Percentiles rank a stretch among this genome's conserved stretches.
Evolutionary conservation across 805 yeast genomes (phyloP).

Genomic region (Nakazawaea holstii): DNA sequence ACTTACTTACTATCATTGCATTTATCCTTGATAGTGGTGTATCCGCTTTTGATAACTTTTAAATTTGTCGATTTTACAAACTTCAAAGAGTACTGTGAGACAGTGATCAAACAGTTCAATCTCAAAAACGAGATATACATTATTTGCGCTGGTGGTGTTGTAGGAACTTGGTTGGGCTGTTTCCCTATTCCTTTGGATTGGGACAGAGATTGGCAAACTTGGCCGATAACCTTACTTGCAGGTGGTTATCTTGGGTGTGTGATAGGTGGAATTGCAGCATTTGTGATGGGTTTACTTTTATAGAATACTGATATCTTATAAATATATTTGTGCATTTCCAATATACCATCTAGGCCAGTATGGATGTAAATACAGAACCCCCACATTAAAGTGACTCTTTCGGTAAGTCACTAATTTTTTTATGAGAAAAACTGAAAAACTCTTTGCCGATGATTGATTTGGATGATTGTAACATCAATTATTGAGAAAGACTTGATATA

Average conservation of each 20-base stretch:
- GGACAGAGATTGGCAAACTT: slow-evolving; percentile 96
- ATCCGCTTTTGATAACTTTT: slow-evolving; percentile 56
- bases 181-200: slow-evolving; percentile 93
- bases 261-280: slow-evolving; percentile 14
- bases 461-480: no score
- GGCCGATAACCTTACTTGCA: slow-evolving; percentile 84
- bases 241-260: slow-evolving; percentile 77
- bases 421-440: no score
- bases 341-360: no score
- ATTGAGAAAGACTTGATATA: no score
- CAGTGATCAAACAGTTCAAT: slow-evolving; percentile 37
- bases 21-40: slow-evolving; percentile 51
- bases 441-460: no score
- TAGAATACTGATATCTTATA: not conserved
- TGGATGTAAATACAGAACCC: not conserved
- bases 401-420: no score
- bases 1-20: slow-evolving; percentile 62
- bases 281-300: slow-evolving; percentile 28
- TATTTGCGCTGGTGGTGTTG: slow-evolving; percentile 33
- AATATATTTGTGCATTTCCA: no score
- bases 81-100: slow-evolving; percentile 21
- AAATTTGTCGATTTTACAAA: slow-evolving; percentile 30
- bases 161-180: slow-evolving; percentile 92
- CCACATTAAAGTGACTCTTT: no score
- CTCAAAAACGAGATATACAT: slow-evolving; percentile 28